Evolutionary conservation across 2,329 filamentous ascomycete genomes (phyloP).

Genomic region (Lachnellula cervina): DNA sequence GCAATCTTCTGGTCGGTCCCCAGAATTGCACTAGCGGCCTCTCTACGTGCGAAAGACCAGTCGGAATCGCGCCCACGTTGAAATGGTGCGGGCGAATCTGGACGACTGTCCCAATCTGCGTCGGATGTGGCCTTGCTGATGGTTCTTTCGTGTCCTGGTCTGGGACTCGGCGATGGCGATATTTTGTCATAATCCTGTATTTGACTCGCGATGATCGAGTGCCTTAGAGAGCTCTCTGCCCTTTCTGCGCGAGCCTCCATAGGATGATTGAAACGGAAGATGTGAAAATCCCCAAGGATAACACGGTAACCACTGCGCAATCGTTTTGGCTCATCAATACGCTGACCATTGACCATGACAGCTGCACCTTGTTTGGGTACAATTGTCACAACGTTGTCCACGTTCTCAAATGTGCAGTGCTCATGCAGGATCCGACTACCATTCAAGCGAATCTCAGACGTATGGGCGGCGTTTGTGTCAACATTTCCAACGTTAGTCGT

Average conservation of each 20-base stretch:
- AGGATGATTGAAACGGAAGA: slow-evolving; percentile 97
- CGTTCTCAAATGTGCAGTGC: slow-evolving; percentile 91
- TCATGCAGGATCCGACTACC: slow-evolving; percentile 88
- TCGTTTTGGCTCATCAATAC: slow-evolving; percentile 78
- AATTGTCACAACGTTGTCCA: slow-evolving; percentile 88
- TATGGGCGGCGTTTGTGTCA: slow-evolving; percentile 68
- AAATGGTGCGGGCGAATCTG: slow-evolving; percentile 72
- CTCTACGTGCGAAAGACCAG: slow-evolving; percentile 88
- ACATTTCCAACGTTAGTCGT: slow-evolving; percentile 92
- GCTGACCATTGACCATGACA: slow-evolving; percentile 95
- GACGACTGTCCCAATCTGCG: slow-evolving; percentile 63
- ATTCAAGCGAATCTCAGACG: slow-evolving; percentile 87
- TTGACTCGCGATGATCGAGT: slow-evolving; percentile 66
- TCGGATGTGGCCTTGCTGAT: slow-evolving; percentile 77
- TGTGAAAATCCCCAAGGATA: slow-evolving; percentile 96
- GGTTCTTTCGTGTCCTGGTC: slow-evolving; percentile 71
- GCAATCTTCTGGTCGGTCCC: slow-evolving; percentile 89
- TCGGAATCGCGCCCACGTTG: slow-evolving; percentile 75
- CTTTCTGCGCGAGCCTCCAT: slow-evolving; percentile 91
- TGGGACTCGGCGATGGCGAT: slow-evolving; percentile 56
- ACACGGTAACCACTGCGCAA: slow-evolving; percentile 90
- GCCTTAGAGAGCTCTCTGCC: slow-evolving; percentile 81
- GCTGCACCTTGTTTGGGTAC: slow-evolving; percentile 86
- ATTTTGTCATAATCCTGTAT: slow-evolving; percentile 51
- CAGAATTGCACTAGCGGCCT: slow-evolving; percentile 86